phyloP scores from a whole-genome alignment of 2,329 filamentous ascomycete species.

The Colletotrichum tamarilloi region DNA sequence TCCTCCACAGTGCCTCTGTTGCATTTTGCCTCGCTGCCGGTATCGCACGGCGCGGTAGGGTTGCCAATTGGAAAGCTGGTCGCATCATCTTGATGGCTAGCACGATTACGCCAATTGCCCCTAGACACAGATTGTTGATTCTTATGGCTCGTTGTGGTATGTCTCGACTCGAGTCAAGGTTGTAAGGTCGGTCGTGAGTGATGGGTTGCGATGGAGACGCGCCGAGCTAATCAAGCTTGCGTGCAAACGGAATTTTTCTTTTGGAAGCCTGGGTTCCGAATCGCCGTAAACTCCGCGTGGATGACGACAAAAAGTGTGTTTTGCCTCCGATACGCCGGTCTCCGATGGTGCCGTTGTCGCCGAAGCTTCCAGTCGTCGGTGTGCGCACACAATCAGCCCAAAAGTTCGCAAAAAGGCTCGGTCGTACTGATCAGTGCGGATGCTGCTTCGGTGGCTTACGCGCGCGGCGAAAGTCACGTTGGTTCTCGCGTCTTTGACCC shows the following conservation, averaged over 20 bases:
- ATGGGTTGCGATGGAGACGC: constrained; percentile 3
- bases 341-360: constrained; percentile 5
- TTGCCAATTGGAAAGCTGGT: constrained; percentile 25
- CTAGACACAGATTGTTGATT: neutral
- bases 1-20: constrained; percentile 31
- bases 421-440: neutral
- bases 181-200: neutral
- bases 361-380: constrained; percentile 2
- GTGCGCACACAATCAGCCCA: neutral
- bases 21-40: constrained; percentile 18
- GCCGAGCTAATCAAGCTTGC: constrained; percentile 1
- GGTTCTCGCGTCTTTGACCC: neutral
- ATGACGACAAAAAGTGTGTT: constrained; percentile 7
- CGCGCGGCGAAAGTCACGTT: constrained; percentile 14
- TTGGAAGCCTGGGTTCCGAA: constrained; percentile 25
- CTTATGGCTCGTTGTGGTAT: neutral
- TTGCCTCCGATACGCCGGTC: neutral
- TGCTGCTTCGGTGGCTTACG: constrained; percentile 19
- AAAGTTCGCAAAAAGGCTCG: neutral
- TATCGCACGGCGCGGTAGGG: constrained; percentile 22
- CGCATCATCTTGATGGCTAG: constrained; percentile 24
- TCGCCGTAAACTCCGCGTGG: constrained; percentile 24
- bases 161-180: constrained; percentile 7
- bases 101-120: neutral
- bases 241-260: neutral